Conservation (phyloP, 1,139 yeast genomes). For the Suhomyces anneliseae region DNA sequence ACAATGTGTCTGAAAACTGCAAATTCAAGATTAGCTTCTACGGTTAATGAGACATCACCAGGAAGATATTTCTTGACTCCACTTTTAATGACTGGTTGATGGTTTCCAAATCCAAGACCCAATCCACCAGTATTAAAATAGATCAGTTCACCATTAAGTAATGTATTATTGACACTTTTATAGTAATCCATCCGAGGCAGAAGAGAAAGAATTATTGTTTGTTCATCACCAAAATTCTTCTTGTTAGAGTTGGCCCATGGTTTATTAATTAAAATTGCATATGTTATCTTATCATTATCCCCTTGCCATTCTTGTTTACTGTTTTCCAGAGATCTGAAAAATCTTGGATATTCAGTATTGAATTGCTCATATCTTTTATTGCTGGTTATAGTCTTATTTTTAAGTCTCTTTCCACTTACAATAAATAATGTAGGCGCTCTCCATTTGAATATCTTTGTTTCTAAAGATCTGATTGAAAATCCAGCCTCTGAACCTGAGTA, state of each 20-base stretch:
- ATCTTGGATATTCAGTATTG: constrained; percentile 52
- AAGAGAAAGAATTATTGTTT: constrained; percentile 58
- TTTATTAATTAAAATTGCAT: constrained; percentile 59
- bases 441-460: constrained; percentile 86
- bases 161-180: constrained; percentile 32
- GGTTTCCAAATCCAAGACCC: constrained; percentile 80
- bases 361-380: constrained; percentile 55
- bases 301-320: constrained; percentile 33
- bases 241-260: constrained; percentile 83
- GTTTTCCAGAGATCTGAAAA: constrained; percentile 36
- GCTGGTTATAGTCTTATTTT: constrained; percentile 35
- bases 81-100: constrained; percentile 56
- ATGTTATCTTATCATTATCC: constrained; percentile 47
- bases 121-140: constrained; percentile 71
- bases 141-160: constrained; percentile 39
- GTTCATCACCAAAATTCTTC: constrained; percentile 64
- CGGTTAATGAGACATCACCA: constrained; percentile 76
- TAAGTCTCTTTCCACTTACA: constrained; percentile 61
- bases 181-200: constrained; percentile 65
- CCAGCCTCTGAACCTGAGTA: constrained; percentile 78
- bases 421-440: constrained; percentile 78
- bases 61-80: constrained; percentile 39
- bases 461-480: constrained; percentile 83
- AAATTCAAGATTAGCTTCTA: constrained; percentile 77
- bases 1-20: constrained; percentile 73